Evolutionary conservation across 768 basidiomycete genomes (phyloP).

Genomic region (Peribolospora kevripleyi): DNA sequence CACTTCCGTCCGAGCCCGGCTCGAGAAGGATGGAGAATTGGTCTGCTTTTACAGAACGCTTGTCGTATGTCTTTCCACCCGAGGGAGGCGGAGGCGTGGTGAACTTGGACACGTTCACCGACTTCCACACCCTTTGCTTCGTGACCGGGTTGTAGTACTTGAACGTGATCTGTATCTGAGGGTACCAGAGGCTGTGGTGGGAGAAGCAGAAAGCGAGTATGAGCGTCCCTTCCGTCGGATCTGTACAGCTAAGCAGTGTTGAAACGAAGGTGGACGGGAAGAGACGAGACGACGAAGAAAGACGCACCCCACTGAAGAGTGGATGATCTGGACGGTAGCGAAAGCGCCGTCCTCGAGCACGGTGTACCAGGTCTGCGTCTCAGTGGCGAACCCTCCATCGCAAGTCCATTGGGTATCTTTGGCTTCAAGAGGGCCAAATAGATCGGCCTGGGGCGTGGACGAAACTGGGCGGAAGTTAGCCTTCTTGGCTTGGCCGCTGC

Average conservation of each 20-base stretch:
- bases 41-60: slow-evolving; percentile 63
- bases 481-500: too few species aligned
- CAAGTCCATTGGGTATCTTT: slow-evolving; percentile 65
- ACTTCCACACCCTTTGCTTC: slow-evolving; percentile 55
- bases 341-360: slow-evolving; percentile 53
- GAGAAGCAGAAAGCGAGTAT: slow-evolving; percentile 2
- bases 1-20: slow-evolving; percentile 30
- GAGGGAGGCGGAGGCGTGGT: slow-evolving; percentile 39
- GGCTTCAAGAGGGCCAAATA: slow-evolving; percentile 49
- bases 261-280: not conserved
- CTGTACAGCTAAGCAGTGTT: not conserved
- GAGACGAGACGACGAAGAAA: not conserved
- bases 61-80: slow-evolving; percentile 30
- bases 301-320: slow-evolving; percentile 58
- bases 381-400: slow-evolving; percentile 58
- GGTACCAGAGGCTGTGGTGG: slow-evolving; percentile 55
- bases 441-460: slow-evolving; percentile 28
- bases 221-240: not conserved
- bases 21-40: slow-evolving; percentile 54
- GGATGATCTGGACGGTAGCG: slow-evolving; percentile 28
- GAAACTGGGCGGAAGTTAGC: slow-evolving; percentile 58
- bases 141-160: slow-evolving; percentile 61
- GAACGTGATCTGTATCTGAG: slow-evolving; percentile 81
- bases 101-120: slow-evolving; percentile 61
- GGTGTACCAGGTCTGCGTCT: slow-evolving; percentile 73